phyloP scores from a whole-genome alignment of 768 basidiomycete genomes.

The Gloeostereum incarnatum region DNA sequence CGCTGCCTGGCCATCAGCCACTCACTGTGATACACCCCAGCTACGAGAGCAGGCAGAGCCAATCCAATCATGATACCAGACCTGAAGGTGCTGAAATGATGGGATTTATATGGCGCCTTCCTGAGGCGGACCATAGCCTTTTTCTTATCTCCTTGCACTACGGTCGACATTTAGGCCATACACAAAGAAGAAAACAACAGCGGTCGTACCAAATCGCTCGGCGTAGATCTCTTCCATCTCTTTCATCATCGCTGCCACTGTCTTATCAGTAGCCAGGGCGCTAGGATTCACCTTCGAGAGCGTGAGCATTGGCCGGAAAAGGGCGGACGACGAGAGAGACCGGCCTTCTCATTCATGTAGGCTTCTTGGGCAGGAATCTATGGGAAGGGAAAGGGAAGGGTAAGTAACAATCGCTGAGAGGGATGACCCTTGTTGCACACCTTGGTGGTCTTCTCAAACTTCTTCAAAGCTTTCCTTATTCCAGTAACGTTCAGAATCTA shows the following conservation, averaged over 20 bases:
- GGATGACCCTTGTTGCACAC: slow-evolving; percentile 20
- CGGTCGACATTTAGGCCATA: too few species aligned
- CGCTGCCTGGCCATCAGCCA: background rate
- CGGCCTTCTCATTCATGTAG: slow-evolving; percentile 76
- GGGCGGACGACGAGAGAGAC: too few species aligned
- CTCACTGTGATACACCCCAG: slow-evolving; percentile 56
- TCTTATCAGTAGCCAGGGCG: slow-evolving; percentile 54
- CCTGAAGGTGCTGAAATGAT: slow-evolving; percentile 66
- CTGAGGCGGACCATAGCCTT: slow-evolving; percentile 63
- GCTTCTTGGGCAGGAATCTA: slow-evolving; percentile 63
- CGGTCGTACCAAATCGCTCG: slow-evolving; percentile 70
- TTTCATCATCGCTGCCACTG: slow-evolving; percentile 57
- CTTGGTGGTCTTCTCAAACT: slow-evolving; percentile 75
- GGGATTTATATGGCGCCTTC: slow-evolving; percentile 38
- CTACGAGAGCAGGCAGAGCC: slow-evolving; percentile 56
- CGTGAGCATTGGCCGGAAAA: too few species aligned
- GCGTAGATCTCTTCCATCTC: slow-evolving; percentile 77
- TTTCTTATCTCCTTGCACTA: slow-evolving; percentile 67
- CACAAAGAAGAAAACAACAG: too few species aligned
- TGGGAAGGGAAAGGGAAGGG: slow-evolving; percentile 1
- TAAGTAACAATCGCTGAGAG: background rate
- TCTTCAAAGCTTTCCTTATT: slow-evolving; percentile 79
- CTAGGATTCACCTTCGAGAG: slow-evolving; percentile 51
- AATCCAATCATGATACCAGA: slow-evolving; percentile 68
- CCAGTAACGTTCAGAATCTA: slow-evolving; percentile 86